A percentile compares a stretch with the other conserved stretches of the same genome.
phyloP scores from a whole-genome alignment of 2,329 filamentous ascomycete species.

The Monilinia fructicola region DNA sequence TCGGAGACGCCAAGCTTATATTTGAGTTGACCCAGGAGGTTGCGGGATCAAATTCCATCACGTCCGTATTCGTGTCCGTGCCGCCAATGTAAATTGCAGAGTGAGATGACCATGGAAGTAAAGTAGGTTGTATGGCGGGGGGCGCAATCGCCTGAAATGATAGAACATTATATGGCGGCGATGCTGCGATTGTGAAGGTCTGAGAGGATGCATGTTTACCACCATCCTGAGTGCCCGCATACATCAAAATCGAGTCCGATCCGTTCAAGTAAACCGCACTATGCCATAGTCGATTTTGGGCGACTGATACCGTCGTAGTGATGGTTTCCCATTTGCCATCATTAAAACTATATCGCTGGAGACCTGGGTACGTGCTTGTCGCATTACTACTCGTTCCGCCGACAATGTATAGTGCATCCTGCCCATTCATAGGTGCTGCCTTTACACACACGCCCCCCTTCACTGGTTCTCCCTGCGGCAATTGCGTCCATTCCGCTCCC shows the following conservation, averaged over 20 bases:
- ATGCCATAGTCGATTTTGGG: constrained; percentile 69
- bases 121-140: constrained; percentile 65
- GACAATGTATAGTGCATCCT: constrained; percentile 69
- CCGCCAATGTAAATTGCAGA: constrained; percentile 76
- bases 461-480: constrained; percentile 67
- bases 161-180: constrained; percentile 61
- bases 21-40: constrained; percentile 68
- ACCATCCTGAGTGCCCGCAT: constrained; percentile 70
- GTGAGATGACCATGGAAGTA: constrained; percentile 71
- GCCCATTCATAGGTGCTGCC: constrained; percentile 56
- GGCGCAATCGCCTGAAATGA: constrained; percentile 60
- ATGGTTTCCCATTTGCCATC: constrained; percentile 59
- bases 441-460: constrained; percentile 76
- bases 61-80: constrained; percentile 59
- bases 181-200: constrained; percentile 71
- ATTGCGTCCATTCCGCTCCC: constrained; percentile 68
- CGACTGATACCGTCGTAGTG: constrained; percentile 42
- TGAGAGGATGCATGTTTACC: constrained; percentile 60
- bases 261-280: constrained; percentile 71
- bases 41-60: constrained; percentile 69
- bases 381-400: constrained; percentile 62
- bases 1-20: constrained; percentile 58
- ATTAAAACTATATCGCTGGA: constrained; percentile 67
- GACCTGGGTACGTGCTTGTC: constrained; percentile 60
- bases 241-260: constrained; percentile 73